Conservation (phyloP, 768 basidiomycete species). For the Dictyophora rubrovolvata region DNA sequence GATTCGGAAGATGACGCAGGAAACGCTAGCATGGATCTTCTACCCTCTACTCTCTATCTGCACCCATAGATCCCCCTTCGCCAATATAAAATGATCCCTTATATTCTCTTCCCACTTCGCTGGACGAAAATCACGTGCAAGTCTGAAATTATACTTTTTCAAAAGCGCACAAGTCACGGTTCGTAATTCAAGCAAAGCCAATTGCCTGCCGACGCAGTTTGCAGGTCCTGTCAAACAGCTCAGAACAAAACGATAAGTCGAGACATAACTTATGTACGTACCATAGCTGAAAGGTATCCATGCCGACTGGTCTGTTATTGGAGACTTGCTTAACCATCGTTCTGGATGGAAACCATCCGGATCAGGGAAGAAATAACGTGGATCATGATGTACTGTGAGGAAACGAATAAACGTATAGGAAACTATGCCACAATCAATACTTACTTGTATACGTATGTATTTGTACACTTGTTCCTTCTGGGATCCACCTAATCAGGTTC, state of each 20-base stretch:
- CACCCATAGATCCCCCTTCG: slow-evolving; percentile 17
- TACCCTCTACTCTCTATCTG: background rate
- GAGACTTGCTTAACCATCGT: slow-evolving; percentile 23
- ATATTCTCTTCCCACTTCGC: slow-evolving; percentile 20
- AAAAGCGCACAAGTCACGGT: slow-evolving; percentile 29
- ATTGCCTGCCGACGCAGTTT: slow-evolving; percentile 41
- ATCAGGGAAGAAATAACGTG: slow-evolving; percentile 34
- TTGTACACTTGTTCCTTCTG: slow-evolving; percentile 4
- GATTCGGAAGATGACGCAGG: no score
- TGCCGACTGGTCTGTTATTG: background rate
- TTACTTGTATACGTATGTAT: background rate
- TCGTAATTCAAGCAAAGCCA: slow-evolving; percentile 34
- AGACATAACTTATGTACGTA: background rate
- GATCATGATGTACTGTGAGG: slow-evolving; percentile 32
- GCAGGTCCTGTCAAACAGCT: slow-evolving; percentile 31
- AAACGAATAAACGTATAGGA: background rate
- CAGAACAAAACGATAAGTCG: background rate
- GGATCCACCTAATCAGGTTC: background rate
- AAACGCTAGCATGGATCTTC: no score
- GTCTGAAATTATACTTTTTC: slow-evolving; percentile 27
- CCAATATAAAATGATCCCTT: slow-evolving; percentile 21
- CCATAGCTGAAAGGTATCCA: slow-evolving; percentile 9
- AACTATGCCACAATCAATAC: background rate
- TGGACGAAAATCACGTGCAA: slow-evolving; percentile 23
- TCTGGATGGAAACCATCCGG: slow-evolving; percentile 36